Conservation (phyloP, 495 filamentous ascomycete species). For the Penicillium bovifimosum region DNA sequence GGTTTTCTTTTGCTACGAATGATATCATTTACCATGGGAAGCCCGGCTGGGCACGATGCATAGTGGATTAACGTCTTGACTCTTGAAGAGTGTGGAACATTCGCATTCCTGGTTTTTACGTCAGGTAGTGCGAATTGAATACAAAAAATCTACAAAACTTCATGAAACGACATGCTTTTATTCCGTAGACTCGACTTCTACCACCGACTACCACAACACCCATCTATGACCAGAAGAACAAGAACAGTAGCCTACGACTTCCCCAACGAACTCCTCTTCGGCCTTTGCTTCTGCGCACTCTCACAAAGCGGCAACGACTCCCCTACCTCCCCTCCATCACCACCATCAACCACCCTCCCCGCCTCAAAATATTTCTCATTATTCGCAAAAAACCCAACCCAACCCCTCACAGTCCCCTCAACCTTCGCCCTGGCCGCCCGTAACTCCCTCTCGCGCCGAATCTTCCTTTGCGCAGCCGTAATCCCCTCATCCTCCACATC, state of each 20-base stretch:
- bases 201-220: background rate
- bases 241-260: conserved; percentile 3
- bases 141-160: conserved; percentile 34
- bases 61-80: conserved; percentile 31
- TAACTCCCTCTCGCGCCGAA: conserved; percentile 49
- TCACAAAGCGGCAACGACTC: conserved; percentile 46
- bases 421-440: conserved; percentile 40
- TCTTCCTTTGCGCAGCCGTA: conserved; percentile 50
- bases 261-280: conserved; percentile 31
- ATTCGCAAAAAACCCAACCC: conserved; percentile 67
- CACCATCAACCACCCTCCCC: conserved; percentile 51
- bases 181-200: conserved; percentile 1
- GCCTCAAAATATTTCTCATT: conserved; percentile 69
- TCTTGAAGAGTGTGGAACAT: conserved; percentile 31
- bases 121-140: conserved; percentile 32
- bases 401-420: conserved; percentile 38
- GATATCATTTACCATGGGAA: conserved; percentile 42
- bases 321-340: conserved; percentile 9
- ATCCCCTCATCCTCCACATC: conserved; percentile 48
- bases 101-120: conserved; percentile 24
- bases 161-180: conserved; percentile 4
- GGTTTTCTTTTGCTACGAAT: conserved; percentile 41
- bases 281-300: conserved; percentile 37
- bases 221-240: background rate
- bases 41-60: conserved; percentile 40